Conservation (phyloP, 768 basidiomycete genomes). For the Rubroboletus satanas region DNA sequence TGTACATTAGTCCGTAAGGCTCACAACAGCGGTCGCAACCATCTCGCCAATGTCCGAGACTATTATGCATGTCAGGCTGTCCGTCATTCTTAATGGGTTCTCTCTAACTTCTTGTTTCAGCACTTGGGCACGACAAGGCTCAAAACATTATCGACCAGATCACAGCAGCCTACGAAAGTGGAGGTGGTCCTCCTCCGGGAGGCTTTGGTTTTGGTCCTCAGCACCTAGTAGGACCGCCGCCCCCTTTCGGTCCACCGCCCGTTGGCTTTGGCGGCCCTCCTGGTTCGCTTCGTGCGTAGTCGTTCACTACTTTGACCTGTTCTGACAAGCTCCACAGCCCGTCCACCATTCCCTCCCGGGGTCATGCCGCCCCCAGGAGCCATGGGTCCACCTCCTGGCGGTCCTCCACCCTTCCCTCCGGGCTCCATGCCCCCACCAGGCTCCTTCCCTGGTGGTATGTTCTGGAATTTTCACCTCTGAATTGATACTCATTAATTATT, state of each 20-base stretch:
- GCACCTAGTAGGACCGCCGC: conserved; percentile 59
- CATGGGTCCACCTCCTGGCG: conserved; percentile 53
- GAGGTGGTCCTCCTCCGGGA: conserved; percentile 81
- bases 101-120: conserved; percentile 36
- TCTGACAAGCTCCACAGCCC: conserved; percentile 36
- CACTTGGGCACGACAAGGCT: conserved; percentile 92
- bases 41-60: conserved; percentile 92
- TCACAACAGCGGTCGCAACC: conserved; percentile 96
- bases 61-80: conserved; percentile 83
- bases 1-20: conserved; percentile 80
- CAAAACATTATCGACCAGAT: conserved; percentile 99
- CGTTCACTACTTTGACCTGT: background rate
- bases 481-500: conserved; percentile 2
- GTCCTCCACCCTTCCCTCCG: conserved; percentile 74
- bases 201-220: conserved; percentile 86
- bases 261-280: conserved; percentile 53
- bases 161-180: conserved; percentile 85
- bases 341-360: conserved; percentile 71
- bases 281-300: conserved; percentile 15
- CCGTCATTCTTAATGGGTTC: background rate
- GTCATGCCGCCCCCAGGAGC: conserved; percentile 42
- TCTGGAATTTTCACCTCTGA: background rate
- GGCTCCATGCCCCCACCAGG: conserved; percentile 47
- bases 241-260: conserved; percentile 50
- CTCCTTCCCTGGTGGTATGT: conserved; percentile 48